Base-by-base conservation (phyloP, 2,329 filamentous ascomycete genomes). In the Teratosphaeria gauchensis region DNA sequence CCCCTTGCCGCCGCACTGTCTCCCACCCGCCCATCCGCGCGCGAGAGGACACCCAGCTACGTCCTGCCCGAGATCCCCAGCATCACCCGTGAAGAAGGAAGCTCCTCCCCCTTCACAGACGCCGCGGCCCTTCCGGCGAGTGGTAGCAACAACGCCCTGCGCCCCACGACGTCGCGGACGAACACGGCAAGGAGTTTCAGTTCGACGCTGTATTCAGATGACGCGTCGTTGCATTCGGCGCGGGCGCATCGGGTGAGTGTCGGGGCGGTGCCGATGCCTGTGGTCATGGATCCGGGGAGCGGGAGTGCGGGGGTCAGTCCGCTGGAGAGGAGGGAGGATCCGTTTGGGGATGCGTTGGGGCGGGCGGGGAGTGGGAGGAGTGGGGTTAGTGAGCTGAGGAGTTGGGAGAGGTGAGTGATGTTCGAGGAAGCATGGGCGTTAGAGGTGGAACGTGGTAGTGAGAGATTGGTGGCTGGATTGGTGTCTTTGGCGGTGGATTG, bases 11-110 rank as follows among this genome's bases (percentile, higher is more conserved):
- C n/a, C 8, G 42, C 42, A n/a, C 9, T 48, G 24, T 28, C 24
- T 2, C 24, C 16, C 16, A 48, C n/a, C 42, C 42, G 16, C 19
- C 42, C 9, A 14, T 11, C 8, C 8, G 33, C 33, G 33, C 42
- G 16, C 16, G 7, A 42, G 5, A 61, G 64, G 32, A 38, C 64
- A 24, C 31, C 61, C 42, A 61, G 58, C n/a, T 54, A 63, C 3
- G 19, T 59, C 1, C 28, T 59, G 8, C 51, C 61, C 33, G 51
- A 55, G 1, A 55, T 63, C 21, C 60, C 57, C 7, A 56, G 63
- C 59, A 38, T 66, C 56, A 59, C 61, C 42, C 55, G 64, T 19
- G 65, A 65, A 16, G 55, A 63, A 33, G 59, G 65, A 21, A 38
- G 4, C 21, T 14, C n/a, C 53, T 8, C 7, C 46, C 42, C 42